A percentile compares a stretch with the other conserved stretches of the same genome.
Conservation (phyloP, 2,329 filamentous ascomycete species). For the Microthyrium microscopicum region DNA sequence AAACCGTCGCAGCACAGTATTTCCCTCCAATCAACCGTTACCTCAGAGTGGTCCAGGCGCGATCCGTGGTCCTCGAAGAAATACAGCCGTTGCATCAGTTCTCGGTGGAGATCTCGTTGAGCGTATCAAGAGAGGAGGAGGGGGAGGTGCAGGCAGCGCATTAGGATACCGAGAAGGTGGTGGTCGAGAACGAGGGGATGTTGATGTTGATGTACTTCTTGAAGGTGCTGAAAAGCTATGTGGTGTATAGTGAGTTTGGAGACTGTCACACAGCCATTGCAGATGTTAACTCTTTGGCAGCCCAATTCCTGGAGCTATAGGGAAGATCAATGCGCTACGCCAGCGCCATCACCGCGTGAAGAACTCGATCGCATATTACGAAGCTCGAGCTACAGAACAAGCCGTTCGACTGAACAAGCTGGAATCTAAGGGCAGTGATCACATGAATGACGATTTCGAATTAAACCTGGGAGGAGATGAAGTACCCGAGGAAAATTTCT, state of each 20-base stretch:
- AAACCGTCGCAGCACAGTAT: slow-evolving; percentile 32
- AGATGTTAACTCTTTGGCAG: slow-evolving; percentile 22
- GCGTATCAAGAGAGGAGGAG: slow-evolving; percentile 48
- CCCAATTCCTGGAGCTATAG: slow-evolving; percentile 59
- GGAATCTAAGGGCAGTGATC: slow-evolving; percentile 36
- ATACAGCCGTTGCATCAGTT: slow-evolving; percentile 79
- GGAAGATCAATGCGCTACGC: slow-evolving; percentile 58
- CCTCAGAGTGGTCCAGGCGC: slow-evolving; percentile 14
- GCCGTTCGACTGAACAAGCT: slow-evolving; percentile 54
- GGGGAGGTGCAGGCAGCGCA: slow-evolving; percentile 33
- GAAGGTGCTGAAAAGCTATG: slow-evolving; percentile 81
- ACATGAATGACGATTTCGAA: slow-evolving; percentile 34
- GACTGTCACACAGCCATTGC: slow-evolving; percentile 2
- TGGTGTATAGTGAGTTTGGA: slow-evolving; percentile 51
- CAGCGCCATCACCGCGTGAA: slow-evolving; percentile 53
- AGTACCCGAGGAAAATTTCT: slow-evolving; percentile 17
- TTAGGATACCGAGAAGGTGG: slow-evolving; percentile 26
- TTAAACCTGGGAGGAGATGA: slow-evolving; percentile 20
- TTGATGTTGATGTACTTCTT: slow-evolving; percentile 75
- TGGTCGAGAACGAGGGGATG: slow-evolving; percentile 43
- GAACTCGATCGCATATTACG: slow-evolving; percentile 64
- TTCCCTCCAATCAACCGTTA: slow-evolving; percentile 22
- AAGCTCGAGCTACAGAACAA: slow-evolving; percentile 64
- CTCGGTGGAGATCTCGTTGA: slow-evolving; percentile 76
- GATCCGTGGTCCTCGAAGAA: slow-evolving; percentile 43